Evolutionary conservation across 495 filamentous ascomycete genomes (phyloP).

Genomic region (Penicillium angulare): DNA sequence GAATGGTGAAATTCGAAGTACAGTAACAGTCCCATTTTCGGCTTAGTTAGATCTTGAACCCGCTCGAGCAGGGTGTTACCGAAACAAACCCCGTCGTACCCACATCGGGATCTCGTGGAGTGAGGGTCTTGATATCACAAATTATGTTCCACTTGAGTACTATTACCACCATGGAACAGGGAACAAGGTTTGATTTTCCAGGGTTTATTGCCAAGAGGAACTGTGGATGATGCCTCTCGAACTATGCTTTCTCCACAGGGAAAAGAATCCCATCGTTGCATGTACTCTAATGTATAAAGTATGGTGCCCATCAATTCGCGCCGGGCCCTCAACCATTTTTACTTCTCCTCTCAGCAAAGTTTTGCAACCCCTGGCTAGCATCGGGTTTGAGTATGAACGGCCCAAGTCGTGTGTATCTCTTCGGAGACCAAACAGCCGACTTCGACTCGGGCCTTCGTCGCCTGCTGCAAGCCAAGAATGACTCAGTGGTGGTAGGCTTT

Average conservation of each 20-base stretch:
- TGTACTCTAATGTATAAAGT: conserved; percentile 22
- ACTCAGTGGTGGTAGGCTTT: conserved; percentile 63
- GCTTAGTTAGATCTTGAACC: background rate
- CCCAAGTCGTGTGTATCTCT: conserved; percentile 48
- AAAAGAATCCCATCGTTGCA: no score
- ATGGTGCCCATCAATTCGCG: conserved; percentile 8
- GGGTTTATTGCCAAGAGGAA: conserved; percentile 6
- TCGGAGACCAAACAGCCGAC: conserved; percentile 79
- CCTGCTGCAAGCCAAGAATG: conserved; percentile 61
- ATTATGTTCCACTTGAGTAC: background rate
- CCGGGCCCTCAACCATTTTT: background rate
- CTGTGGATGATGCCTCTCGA: conserved; percentile 4
- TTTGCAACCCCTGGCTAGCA: conserved; percentile 10
- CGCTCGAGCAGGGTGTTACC: conserved; percentile 10
- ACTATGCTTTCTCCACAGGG: conserved; percentile 6
- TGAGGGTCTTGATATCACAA: background rate
- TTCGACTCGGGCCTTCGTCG: conserved; percentile 64
- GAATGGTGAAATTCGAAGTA: background rate
- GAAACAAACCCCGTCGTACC: background rate
- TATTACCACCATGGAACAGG: conserved; percentile 3
- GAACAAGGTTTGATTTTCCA: background rate
- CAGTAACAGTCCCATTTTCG: conserved; percentile 28
- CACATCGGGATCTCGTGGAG: conserved; percentile 2
- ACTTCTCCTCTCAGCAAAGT: conserved; percentile 11
- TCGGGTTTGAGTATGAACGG: conserved; percentile 30